Conservation (phyloP, 2,329 filamentous ascomycete species). For the Neonectria coccinea region DNA sequence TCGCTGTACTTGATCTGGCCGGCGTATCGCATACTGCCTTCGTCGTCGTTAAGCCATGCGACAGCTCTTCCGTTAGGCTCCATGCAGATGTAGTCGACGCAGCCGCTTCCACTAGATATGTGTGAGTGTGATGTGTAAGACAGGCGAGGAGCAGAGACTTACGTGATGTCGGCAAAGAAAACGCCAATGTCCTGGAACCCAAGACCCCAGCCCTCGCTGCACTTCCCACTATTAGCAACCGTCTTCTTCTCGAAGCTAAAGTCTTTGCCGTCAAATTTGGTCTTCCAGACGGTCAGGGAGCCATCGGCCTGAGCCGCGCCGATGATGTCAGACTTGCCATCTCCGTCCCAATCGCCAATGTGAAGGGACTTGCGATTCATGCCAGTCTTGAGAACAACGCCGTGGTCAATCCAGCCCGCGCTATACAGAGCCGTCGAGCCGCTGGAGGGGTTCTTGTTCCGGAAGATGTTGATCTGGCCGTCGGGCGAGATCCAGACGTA, state of each 20-base stretch:
- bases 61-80: neutral
- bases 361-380: neutral
- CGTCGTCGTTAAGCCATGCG: neutral
- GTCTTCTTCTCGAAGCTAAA: neutral
- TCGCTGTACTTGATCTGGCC: slow-evolving; percentile 39
- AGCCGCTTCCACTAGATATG: neutral
- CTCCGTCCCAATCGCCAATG: neutral
- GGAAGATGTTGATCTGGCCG: too few relatives aligned
- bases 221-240: neutral
- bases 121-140: neutral
- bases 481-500: neutral
- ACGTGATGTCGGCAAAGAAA: neutral
- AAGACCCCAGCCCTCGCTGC: neutral
- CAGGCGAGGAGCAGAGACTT: neutral
- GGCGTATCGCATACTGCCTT: neutral
- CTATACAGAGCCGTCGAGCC: too few relatives aligned
- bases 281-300: neutral
- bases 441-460: too few relatives aligned
- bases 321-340: neutral
- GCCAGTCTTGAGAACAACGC: neutral
- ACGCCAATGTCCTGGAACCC: neutral
- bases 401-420: neutral
- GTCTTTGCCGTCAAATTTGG: neutral
- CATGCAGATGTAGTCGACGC: neutral
- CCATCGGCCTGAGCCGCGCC: neutral